Base-by-base conservation (phyloP, 208 protist genomes). In the Trypanosomatidae sp. region DNA sequence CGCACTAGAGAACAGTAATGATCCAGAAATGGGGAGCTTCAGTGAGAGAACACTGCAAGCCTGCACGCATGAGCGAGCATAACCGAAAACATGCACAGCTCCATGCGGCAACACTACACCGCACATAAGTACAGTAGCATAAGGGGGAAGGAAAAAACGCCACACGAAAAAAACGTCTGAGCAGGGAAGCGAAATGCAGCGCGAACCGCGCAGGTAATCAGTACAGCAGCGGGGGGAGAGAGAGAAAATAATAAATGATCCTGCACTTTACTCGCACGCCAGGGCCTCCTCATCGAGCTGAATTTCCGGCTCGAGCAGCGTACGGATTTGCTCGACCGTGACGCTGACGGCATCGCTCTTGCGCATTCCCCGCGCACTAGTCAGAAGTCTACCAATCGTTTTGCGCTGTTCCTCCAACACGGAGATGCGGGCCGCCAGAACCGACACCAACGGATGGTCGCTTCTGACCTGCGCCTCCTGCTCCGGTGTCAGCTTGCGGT, bases 341-440 rank as follows among this genome's bases (percentile, higher is more conserved):
- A 25, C 62, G 25, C 17, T 71, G 33, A 72, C 56, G 44, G 68
- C 68, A 7, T 77, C 60, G 28, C 59, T 74, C 43, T 82, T 69
- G 2, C 77, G 53, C 30, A 74, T 41, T 17, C 68, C 70, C 5
- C 69, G 59, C 33, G 58, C 72, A 17, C 50, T 71, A 7, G 59
- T 64, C 33, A 91, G 56, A 41, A 85, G 53, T 0, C 75, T 79
- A 1, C 76, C 84, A 41, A 89, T 69, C 12, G 47, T 74, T 39
- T 66, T 71, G 19, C 82, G 71, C 55, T 86, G 83, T 70, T 87
- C 73, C 56, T 85, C 65, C 66, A 91, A 53, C 12, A 82, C 28
- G 1, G 70, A 60, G 71, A 91, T 81, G 66, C 87, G 87, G 5
- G 84, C 81, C 3, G 81, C 81, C 25, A 87, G 59, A 22, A 80